Evolutionary conservation across 2,329 filamentous ascomycete species (phyloP), one percentile per base, ranked within the genome.

Genomic region (Phialemoniopsis sp.): DNA sequence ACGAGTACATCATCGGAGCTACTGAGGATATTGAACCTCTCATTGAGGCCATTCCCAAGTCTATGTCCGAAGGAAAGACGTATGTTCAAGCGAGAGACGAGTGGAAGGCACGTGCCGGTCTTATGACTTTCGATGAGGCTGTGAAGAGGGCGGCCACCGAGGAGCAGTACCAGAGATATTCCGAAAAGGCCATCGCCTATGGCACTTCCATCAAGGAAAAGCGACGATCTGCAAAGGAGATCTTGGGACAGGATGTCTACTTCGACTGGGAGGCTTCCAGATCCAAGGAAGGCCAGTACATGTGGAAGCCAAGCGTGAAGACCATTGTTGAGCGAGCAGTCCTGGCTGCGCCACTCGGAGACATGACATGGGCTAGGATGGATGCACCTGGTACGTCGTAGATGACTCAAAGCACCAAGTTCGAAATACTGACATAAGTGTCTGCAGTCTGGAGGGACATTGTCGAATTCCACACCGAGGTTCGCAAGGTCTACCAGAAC

Each of bases 1-100:
- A 66, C 34, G 55, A 58, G 32, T 66, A 63, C 43, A 55, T 66
- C 8, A 46, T 62, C 6, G 63, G 63, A 2, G 62, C 63, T 1
- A 66, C 62, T 2, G 50, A 53, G 13, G 39, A 46, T 2, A 45
- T 64, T 2, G 46, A 52, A 39, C 47, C 56, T 13, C 43, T 63
- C 8, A 48, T 47, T 7, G 45, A 54, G 13, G 51, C 47, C 3
- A 35, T 61, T 0, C 32, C 40, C 13, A 45, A 49, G 4, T 58
- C 54, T 15, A 40, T 50, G 13, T 46, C 44, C 2, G 45, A 45
- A 5, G 55, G 53, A 1, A 47, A 55, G 36, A 46, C 54, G 26
- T 49, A 56, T 4, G 50, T 52, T 7, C 38, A 50, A 1, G 54
- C 52, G 45, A 37, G 39, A 4, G 39, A 40, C 8, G 29, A 30